Evolutionary conservation across 495 filamentous ascomycete species (phyloP), one percentile per base, ranked within the genome.

Genomic region (Xylaria castorea): DNA sequence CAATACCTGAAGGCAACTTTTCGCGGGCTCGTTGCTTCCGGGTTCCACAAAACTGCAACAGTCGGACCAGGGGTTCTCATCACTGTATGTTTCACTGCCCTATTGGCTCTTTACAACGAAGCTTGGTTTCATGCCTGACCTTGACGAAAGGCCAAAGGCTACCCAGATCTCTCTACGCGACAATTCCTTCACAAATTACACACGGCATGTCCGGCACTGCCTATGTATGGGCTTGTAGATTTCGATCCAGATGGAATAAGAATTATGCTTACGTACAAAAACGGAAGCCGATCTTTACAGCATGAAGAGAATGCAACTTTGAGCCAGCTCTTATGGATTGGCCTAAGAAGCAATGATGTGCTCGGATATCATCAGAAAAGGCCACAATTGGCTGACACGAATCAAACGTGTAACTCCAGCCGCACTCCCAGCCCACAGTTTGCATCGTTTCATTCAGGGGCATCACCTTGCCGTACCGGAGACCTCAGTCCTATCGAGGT

Each of bases 211-310:
- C 78, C 82, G 2, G 48, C 75, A 1, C 77, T 89, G 1, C 86
- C 83, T 0, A 86, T 96, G 36, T 91, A 88, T 69, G 90, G 85
- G 1, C 83, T 98, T 0, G 90, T 94, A 1, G 96, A 99, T 77
- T 92, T 90, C 67, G 95, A 98, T 74, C 93, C 97, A 1, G 89
- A 97, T 73, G 96, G 96, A 0, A 86, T 99, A 63, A 87, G 87
- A 5, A 98, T 99, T 70, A 86, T 96, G 81, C 91, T 91, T 16
- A 97, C 91, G 5, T 98, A 97, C 84, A 94, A 93, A 75, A 86
- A 93, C 73, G 94, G 94, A n/a, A 97, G 94, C 36, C 82, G 84
- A 60, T 86, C 86, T 0, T 87, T 97, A 5, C 81, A 89, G 0
- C 92, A 96, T 75, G 93, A 97, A 73, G 81, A 83, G 18, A 82